A percentile compares a stretch with the other conserved stretches of the same genome.
phyloP scores from a whole-genome alignment of 306 rosid genomes.

The Vigna trinervia region DNA sequence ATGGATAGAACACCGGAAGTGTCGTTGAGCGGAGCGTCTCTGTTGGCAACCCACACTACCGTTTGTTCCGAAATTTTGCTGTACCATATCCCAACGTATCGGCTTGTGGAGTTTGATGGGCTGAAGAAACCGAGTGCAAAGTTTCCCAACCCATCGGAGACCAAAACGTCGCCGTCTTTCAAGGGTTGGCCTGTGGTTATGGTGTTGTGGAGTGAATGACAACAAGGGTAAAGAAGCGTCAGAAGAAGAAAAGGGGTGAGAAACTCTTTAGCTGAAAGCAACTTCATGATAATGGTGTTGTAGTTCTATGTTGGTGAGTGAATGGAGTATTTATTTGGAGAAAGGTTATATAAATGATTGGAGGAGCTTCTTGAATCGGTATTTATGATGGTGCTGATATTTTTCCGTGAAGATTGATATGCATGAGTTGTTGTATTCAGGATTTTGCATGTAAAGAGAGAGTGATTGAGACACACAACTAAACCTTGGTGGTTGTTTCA shows the following conservation, averaged over 20 bases:
- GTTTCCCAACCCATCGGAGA: conserved; percentile 49
- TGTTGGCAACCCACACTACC: conserved; percentile 78
- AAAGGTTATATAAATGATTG: background rate
- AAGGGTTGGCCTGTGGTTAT: conserved; percentile 47
- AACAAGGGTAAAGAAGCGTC: conserved; percentile 7
- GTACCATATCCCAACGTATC: conserved; percentile 73
- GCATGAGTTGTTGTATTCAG: background rate
- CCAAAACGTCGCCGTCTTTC: conserved; percentile 58
- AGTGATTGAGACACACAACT: conserved; percentile 43
- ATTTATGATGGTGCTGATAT: conserved; percentile 33
- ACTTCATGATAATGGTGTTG: conserved; percentile 42
- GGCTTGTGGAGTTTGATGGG: conserved; percentile 49
- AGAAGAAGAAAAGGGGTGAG: background rate
- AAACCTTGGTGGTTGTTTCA: conserved; percentile 17
- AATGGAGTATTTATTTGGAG: background rate
- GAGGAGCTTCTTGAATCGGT: background rate
- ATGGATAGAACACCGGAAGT: conserved; percentile 49
- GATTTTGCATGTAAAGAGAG: background rate
- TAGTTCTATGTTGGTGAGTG: background rate
- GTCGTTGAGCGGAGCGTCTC: conserved; percentile 41
- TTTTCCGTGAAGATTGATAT: background rate
- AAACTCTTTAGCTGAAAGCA: background rate
- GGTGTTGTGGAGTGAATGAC: conserved; percentile 48
- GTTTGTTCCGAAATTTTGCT: conserved; percentile 50
- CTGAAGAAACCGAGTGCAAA: conserved; percentile 78